These are phyloP conservation scores for Stemphylium beticola DNA, from an alignment of 2,329 filamentous ascomycete genomes.

Conservation along the genomic window DNA sequence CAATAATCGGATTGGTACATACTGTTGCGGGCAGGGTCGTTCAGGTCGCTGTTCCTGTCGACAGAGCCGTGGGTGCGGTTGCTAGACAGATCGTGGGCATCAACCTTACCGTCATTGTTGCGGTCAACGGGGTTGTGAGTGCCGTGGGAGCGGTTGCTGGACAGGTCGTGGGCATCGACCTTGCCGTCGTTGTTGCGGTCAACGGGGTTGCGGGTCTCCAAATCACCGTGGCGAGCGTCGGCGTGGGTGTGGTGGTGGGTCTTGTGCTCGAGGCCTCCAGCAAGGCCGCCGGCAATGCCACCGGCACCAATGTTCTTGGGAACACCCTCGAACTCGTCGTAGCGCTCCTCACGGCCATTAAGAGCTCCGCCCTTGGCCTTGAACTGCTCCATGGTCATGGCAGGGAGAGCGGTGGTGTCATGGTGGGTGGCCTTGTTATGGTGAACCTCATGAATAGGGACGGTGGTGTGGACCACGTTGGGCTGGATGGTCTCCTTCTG, in stretches of 20 bases:
- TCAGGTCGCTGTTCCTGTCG: conserved; percentile 1
- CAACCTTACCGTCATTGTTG: conserved; percentile 10
- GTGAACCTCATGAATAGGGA: conserved; percentile 75
- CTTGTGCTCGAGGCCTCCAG: conserved; percentile 22
- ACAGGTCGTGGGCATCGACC: not conserved
- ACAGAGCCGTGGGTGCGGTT: not conserved
- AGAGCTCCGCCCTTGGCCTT: conserved; percentile 62
- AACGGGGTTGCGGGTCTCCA: conserved; percentile 10
- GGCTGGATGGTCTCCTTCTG: conserved; percentile 73
- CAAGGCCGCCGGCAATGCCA: conserved; percentile 22
- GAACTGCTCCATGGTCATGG: conserved; percentile 70
- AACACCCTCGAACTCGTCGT: conserved; percentile 68
- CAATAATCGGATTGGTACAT: not conserved
- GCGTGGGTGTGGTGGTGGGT: conserved; percentile 15
- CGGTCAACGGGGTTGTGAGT: conserved; percentile 6
- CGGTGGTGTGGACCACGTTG: conserved; percentile 72
- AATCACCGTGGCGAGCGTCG: conserved; percentile 27
- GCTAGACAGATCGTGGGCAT: not conserved
- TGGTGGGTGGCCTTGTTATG: conserved; percentile 72
- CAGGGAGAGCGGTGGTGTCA: conserved; percentile 66
- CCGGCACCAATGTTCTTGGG: conserved; percentile 56
- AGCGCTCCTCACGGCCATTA: conserved; percentile 60
- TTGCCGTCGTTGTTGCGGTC: conserved; percentile 10
- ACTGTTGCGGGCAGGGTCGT: conserved; percentile 9
- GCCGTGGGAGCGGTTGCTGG: not conserved